These are phyloP conservation scores for Colletotrichum karsti DNA, from an alignment of 2,329 filamentous ascomycete species.

Conservation along the genomic window DNA sequence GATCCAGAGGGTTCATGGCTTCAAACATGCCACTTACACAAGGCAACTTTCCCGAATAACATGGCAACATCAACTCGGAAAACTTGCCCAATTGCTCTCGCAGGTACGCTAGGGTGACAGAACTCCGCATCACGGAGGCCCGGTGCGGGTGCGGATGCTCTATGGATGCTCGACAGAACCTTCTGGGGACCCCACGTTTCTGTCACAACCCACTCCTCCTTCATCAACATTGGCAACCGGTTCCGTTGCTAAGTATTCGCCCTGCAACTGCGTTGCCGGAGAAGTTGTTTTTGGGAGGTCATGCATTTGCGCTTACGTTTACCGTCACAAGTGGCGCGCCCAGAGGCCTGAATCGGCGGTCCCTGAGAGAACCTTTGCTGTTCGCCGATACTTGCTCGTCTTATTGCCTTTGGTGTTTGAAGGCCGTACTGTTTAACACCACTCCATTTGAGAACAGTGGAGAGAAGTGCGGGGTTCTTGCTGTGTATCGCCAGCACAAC, in stretches of 20 bases:
- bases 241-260: background rate
- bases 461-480: slow-evolving; percentile 10
- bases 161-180: too few species aligned
- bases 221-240: background rate
- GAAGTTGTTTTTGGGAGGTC: background rate
- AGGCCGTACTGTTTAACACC: background rate
- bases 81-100: background rate
- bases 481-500: background rate
- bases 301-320: slow-evolving; percentile 10
- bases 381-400: background rate
- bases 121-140: background rate
- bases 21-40: too few species aligned
- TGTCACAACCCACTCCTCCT: background rate
- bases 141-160: background rate
- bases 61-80: too few species aligned
- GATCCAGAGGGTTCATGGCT: too few species aligned
- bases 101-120: background rate
- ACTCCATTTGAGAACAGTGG: background rate
- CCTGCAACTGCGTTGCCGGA: background rate
- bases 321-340: background rate
- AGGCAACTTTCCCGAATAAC: too few species aligned
- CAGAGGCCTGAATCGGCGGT: background rate
- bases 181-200: slow-evolving; percentile 16
- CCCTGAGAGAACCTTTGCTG: background rate
- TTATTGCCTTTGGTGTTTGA: background rate